Conservation (phyloP, 306 rosid species). For the Quillaja saponaria region DNA sequence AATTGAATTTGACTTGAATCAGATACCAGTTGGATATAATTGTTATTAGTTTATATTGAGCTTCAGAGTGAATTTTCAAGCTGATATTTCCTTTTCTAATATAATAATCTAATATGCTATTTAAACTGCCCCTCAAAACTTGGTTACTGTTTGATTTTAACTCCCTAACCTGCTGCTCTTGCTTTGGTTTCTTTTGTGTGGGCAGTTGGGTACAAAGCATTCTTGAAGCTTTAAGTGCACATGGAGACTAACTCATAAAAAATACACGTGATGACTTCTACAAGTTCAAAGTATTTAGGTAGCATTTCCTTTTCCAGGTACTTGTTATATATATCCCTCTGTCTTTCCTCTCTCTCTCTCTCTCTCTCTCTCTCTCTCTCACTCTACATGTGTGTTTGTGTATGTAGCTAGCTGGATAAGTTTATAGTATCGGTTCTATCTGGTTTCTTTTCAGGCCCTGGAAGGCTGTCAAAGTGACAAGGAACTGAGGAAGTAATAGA, state of each 20-base stretch:
- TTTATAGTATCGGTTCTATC: background rate
- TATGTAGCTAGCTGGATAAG: background rate
- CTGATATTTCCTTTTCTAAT: no score
- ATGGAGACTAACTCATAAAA: no score
- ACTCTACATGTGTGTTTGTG: background rate
- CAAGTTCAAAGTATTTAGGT: slow-evolving; percentile 43
- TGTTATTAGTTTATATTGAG: no score
- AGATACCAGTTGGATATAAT: no score
- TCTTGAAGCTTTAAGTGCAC: slow-evolving; percentile 65
- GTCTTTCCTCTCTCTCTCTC: slow-evolving; percentile 9
- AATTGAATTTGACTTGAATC: no score
- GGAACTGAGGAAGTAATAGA: slow-evolving; percentile 1
- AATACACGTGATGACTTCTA: no score
- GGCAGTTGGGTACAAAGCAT: slow-evolving; percentile 94
- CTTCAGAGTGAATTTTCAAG: no score
- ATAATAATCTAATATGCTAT: no score
- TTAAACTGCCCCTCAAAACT: no score
- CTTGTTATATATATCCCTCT: background rate
- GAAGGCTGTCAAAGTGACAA: background rate
- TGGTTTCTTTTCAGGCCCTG: slow-evolving; percentile 14
- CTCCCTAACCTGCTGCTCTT: no score
- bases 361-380: slow-evolving; percentile 18
- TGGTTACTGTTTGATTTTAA: no score
- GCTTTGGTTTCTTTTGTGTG: slow-evolving; percentile 2
- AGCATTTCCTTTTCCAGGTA: slow-evolving; percentile 11